These are phyloP conservation scores for Caryopteris hybrid DNA, from an alignment of 305 asterid genomes.

Conservation along the genomic window DNA sequence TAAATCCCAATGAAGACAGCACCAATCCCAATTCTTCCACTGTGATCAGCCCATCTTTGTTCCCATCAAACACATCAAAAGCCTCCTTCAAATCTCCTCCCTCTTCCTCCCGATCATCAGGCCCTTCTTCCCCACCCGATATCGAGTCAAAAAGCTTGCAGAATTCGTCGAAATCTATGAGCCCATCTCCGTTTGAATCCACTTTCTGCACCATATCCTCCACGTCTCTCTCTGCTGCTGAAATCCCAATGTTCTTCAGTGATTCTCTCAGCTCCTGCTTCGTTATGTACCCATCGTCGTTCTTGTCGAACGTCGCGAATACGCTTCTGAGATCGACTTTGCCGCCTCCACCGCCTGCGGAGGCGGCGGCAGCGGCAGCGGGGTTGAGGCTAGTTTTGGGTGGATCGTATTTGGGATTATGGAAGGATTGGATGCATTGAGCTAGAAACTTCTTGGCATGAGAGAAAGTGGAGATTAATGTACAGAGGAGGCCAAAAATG, in stretches of 20 bases:
- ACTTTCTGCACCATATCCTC: conserved; percentile 61
- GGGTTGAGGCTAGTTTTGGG: neutral
- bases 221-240: conserved; percentile 50
- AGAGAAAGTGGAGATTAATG: conserved; percentile 33
- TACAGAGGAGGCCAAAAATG: conserved; percentile 40
- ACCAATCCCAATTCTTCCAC: conserved; percentile 70
- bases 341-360: neutral
- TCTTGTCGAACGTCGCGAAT: conserved; percentile 81
- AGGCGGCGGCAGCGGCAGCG: neutral
- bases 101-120: neutral
- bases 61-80: conserved; percentile 73
- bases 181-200: conserved; percentile 68
- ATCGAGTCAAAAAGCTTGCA: conserved; percentile 46
- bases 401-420: neutral
- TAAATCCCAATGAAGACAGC: conserved; percentile 58
- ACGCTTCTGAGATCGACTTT: conserved; percentile 24
- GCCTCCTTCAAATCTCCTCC: conserved; percentile 55
- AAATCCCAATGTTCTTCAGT: conserved; percentile 61
- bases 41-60: conserved; percentile 63
- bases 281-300: conserved; percentile 72
- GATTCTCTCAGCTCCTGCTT: conserved; percentile 59
- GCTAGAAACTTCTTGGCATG: conserved; percentile 34
- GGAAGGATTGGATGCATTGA: conserved; percentile 22
- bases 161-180: conserved; percentile 73
- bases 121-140: conserved; percentile 3